phyloP scores from a whole-genome alignment of 352 stramenopile species.

The Peronospora belbahrii region DNA sequence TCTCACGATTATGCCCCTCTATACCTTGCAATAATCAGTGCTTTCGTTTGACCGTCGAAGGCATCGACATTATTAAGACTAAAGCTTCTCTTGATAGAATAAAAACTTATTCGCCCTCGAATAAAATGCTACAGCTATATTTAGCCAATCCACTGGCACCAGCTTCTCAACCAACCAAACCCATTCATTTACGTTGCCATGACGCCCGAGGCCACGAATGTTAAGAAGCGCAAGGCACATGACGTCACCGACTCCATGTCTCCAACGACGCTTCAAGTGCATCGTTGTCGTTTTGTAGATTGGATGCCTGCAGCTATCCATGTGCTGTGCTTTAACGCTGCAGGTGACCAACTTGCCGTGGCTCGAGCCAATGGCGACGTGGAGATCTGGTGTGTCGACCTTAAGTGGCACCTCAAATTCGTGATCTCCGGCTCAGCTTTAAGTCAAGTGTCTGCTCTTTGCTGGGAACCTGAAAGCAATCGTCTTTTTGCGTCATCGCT shows the following conservation, averaged over 20 bases:
- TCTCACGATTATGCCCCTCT: too few species aligned
- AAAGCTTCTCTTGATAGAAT: too few species aligned
- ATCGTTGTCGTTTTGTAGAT: constrained; percentile 81
- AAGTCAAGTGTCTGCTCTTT: constrained; percentile 66
- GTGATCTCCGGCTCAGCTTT: constrained; percentile 55
- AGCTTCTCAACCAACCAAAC: neutral
- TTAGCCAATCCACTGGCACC: neutral
- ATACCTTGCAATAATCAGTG: too few species aligned
- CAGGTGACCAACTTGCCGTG: constrained; percentile 57
- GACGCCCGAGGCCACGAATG: neutral
- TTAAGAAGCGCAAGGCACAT: constrained; percentile 55
- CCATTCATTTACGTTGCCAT: neutral
- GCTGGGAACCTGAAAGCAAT: constrained; percentile 31
- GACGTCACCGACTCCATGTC: neutral
- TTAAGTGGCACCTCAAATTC: constrained; percentile 68
- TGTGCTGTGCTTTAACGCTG: constrained; percentile 47
- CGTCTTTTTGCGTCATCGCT: constrained; percentile 66
- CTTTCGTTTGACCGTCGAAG: too few species aligned
- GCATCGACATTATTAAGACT: too few species aligned
- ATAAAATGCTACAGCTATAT: neutral
- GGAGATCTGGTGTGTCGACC: constrained; percentile 60
- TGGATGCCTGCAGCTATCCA: constrained; percentile 74
- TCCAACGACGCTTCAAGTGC: constrained; percentile 38
- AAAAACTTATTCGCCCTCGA: too few species aligned
- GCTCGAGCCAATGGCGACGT: constrained; percentile 74